Percentiles rank a stretch among this genome's conserved stretches.
phyloP scores from a whole-genome alignment of 768 basidiomycete genomes.

The Sistotremastrum niveocremeum region DNA sequence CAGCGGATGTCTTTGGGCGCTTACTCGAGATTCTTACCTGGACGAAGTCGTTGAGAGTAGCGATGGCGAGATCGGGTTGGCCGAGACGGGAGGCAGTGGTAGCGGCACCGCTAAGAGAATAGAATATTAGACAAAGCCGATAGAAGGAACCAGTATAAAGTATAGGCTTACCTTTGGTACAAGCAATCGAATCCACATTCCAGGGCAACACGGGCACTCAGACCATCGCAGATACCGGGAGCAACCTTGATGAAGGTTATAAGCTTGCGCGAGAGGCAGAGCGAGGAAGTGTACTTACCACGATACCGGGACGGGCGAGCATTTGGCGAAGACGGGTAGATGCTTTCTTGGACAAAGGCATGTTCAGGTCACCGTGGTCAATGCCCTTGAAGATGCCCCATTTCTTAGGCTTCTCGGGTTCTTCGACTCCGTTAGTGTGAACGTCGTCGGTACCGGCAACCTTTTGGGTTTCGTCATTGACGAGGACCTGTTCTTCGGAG shows the following conservation, averaged over 20 bases:
- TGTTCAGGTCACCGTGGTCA: too few relatives aligned
- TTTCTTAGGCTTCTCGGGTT: too few relatives aligned
- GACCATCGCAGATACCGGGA: constrained; percentile 18
- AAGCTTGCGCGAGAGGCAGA: background rate
- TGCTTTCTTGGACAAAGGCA: constrained; percentile 49
- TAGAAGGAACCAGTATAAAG: background rate
- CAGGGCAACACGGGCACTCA: constrained; percentile 65
- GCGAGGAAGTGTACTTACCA: constrained; percentile 30
- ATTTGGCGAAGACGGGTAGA: constrained; percentile 60
- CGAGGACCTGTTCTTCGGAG: too few relatives aligned
- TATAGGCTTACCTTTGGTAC: constrained; percentile 47
- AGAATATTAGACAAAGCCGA: background rate
- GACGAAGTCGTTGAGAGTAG: constrained; percentile 66
- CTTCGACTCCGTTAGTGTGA: too few relatives aligned
- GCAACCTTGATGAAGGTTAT: constrained; percentile 1
- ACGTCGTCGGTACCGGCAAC: too few relatives aligned
- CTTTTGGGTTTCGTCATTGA: too few relatives aligned
- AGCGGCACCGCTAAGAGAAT: constrained; percentile 44
- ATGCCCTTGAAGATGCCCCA: too few relatives aligned
- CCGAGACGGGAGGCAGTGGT: constrained; percentile 71
- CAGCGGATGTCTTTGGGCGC: background rate
- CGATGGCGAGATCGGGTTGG: constrained; percentile 68
- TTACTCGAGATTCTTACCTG: constrained; percentile 21
- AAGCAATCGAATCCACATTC: constrained; percentile 69
- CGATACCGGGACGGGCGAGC: constrained; percentile 54